A percentile compares a stretch with the other conserved stretches of the same genome.
These are phyloP conservation scores for Fonsecaea pedrosoi DNA, from an alignment of 2,329 filamentous ascomycete species.

Conservation along the genomic window DNA sequence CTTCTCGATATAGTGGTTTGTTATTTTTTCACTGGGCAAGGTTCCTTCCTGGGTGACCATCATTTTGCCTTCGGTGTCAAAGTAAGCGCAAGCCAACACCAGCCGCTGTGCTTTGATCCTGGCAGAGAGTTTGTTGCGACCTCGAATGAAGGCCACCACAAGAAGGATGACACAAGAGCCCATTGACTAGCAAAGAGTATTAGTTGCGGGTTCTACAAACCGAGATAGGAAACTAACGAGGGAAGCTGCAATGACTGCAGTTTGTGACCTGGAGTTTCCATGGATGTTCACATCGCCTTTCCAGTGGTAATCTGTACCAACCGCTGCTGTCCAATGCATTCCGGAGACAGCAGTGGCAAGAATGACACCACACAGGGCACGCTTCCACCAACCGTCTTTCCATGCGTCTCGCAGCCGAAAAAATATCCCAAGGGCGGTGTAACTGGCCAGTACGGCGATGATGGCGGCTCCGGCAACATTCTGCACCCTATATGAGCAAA, in stretches of 20 bases:
- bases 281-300: conserved; percentile 50
- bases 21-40: conserved; percentile 69
- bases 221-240: conserved; percentile 59
- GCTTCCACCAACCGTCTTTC: conserved; percentile 80
- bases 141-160: conserved; percentile 61
- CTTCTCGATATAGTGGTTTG: conserved; percentile 74
- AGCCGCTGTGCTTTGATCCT: conserved; percentile 68
- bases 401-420: conserved; percentile 78
- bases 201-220: conserved; percentile 32
- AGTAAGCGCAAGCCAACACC: conserved; percentile 54
- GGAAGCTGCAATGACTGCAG: conserved; percentile 75
- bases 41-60: conserved; percentile 56
- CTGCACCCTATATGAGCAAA: conserved; percentile 63
- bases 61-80: conserved; percentile 52
- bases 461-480: conserved; percentile 72
- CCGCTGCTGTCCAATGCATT: conserved; percentile 84
- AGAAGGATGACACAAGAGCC: conserved; percentile 67
- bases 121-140: conserved; percentile 60
- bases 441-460: conserved; percentile 76
- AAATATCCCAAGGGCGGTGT: conserved; percentile 74
- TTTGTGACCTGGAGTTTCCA: conserved; percentile 59
- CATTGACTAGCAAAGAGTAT: conserved; percentile 59
- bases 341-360: conserved; percentile 78
- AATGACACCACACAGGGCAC: conserved; percentile 68
- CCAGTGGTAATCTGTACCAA: conserved; percentile 72